A percentile compares a stretch with the other conserved stretches of the same genome.
phyloP scores from a whole-genome alignment of 768 basidiomycete genomes.

The Neoboletus magnificus region DNA sequence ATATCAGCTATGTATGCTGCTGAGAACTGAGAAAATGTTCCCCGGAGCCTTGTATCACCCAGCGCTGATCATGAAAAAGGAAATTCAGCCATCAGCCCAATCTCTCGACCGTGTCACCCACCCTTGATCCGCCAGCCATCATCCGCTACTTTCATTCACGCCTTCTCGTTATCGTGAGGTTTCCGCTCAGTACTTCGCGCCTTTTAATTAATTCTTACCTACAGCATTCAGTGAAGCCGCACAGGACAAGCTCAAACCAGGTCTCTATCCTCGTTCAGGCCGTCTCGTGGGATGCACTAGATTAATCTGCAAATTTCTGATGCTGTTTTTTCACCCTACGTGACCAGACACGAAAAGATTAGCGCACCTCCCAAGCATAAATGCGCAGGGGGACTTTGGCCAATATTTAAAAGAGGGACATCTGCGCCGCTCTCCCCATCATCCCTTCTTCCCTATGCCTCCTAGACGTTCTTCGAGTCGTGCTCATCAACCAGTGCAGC shows the following conservation, averaged over 20 bases:
- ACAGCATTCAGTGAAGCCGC: constrained; percentile 13
- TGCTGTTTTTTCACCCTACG: constrained; percentile 5
- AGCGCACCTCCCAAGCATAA: constrained; percentile 4
- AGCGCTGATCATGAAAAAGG: constrained; percentile 30
- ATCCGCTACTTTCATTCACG: constrained; percentile 24
- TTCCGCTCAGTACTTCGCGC: constrained; percentile 21
- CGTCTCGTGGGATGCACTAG: constrained; percentile 6
- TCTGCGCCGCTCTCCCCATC: constrained; percentile 1
- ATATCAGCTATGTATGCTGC: constrained; percentile 3
- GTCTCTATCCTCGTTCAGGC: constrained; percentile 15
- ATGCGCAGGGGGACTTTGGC: constrained; percentile 9
- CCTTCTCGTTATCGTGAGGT: constrained; percentile 32
- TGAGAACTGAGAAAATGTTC: constrained; percentile 5
- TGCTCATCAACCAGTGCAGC: constrained; percentile 7
- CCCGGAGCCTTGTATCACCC: constrained; percentile 8
- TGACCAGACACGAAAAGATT: constrained; percentile 8
- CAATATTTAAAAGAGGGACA: constrained; percentile 18
- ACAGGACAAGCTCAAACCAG: constrained; percentile 6
- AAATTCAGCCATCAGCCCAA: constrained; percentile 8
- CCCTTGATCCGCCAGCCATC: constrained; percentile 28
- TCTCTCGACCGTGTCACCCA: constrained; percentile 20
- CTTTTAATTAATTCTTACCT: constrained; percentile 27
- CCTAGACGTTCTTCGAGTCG: constrained; percentile 4
- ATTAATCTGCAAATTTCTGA: constrained; percentile 18
- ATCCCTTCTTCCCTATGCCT: constrained; percentile 16